Evolutionary conservation across 768 basidiomycete species (phyloP).

Genomic region (Leccinum truebloodii): DNA sequence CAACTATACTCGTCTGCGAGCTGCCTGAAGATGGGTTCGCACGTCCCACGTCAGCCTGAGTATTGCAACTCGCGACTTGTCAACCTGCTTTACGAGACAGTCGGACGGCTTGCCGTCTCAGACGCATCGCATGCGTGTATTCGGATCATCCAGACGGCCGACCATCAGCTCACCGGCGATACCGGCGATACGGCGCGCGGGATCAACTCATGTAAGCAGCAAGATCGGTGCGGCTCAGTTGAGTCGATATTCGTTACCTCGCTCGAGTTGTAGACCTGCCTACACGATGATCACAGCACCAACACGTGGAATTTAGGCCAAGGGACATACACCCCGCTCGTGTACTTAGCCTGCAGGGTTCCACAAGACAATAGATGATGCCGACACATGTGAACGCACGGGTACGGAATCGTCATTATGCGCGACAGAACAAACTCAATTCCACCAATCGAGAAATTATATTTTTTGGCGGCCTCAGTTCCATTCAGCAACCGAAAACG

Average conservation of each 20-base stretch:
- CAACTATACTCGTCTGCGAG: not conserved
- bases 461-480: constrained; percentile 14
- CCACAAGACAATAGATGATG: constrained; percentile 1
- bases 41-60: constrained; percentile 6
- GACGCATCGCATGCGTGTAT: not conserved
- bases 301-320: not conserved
- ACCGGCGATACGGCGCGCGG: not conserved
- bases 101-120: constrained; percentile 2
- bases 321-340: not conserved
- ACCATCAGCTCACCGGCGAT: not conserved
- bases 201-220: constrained; percentile 7
- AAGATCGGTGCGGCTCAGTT: not conserved
- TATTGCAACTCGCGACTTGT: not conserved
- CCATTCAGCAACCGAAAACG: constrained; percentile 24
- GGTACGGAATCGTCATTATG: not conserved
- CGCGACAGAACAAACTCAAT: constrained; percentile 4
- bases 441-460: not conserved
- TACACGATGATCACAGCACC: not conserved
- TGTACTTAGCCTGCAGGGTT: constrained; percentile 1
- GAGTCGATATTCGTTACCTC: not conserved
- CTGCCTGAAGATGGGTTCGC: not conserved
- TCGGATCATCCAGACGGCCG: constrained; percentile 1
- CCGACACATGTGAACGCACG: not conserved
- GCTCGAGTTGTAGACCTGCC: not conserved
- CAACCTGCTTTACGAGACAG: constrained; percentile 5